phyloP scores from a whole-genome alignment of 345 rosid genomes.

The Corymbia maculata region DNA sequence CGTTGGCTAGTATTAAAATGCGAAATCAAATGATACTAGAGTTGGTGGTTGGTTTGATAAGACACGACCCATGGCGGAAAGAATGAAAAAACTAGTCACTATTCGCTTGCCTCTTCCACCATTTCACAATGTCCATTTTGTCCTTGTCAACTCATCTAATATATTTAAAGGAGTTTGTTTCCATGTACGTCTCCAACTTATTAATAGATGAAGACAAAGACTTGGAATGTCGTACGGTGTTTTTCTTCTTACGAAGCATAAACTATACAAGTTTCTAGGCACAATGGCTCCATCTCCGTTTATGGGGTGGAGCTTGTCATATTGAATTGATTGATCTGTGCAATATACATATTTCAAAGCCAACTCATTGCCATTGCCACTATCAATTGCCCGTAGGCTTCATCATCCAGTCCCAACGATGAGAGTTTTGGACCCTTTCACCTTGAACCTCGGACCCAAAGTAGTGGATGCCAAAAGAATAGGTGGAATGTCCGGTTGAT shows the following conservation, averaged over 20 bases:
- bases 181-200: background rate
- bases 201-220: background rate
- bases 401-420: background rate
- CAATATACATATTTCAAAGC: background rate
- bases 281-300: background rate
- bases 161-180: rapidly evolving
- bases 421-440: background rate
- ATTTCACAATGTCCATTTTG: background rate
- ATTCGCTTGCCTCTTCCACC: background rate
- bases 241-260: too few relatives aligned
- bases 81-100: background rate
- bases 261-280: background rate
- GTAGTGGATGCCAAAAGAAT: background rate
- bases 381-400: background rate
- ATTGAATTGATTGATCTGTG: background rate
- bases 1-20: background rate
- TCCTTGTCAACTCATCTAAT: background rate
- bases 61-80: background rate
- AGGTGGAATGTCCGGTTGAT: background rate
- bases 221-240: background rate
- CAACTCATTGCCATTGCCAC: background rate
- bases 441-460: background rate
- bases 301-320: background rate
- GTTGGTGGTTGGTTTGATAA: background rate
- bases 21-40: background rate